phyloP scores from a whole-genome alignment of 495 filamentous ascomycete species.

The Lophiotrema nucula region DNA sequence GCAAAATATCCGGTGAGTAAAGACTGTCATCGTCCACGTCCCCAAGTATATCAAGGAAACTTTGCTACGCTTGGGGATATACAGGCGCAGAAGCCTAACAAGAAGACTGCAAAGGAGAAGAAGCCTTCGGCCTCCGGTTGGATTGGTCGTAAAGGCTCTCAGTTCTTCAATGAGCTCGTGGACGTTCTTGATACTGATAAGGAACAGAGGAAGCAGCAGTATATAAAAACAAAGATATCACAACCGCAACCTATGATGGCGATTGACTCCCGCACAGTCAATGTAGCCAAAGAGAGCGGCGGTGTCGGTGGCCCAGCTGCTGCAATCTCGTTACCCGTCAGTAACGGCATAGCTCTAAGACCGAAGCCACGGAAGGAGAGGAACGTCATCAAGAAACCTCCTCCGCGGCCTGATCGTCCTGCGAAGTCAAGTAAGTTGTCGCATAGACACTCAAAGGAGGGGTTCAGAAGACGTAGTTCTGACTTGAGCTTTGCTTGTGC shows the following conservation, averaged over 20 bases:
- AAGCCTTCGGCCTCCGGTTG: background rate
- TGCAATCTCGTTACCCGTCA: conserved; percentile 5
- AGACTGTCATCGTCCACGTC: background rate
- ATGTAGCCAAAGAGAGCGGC: conserved; percentile 11
- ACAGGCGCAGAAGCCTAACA: background rate
- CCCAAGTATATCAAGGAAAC: background rate
- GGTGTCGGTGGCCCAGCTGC: conserved; percentile 8
- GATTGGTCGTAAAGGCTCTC: background rate
- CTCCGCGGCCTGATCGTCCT: background rate
- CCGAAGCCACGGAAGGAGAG: background rate
- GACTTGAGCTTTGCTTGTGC: conserved; percentile 24
- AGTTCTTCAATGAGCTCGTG: background rate
- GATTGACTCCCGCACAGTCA: background rate
- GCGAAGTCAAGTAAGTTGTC: conserved; percentile 14
- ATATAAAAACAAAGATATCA: conserved; percentile 22
- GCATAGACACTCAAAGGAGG: background rate
- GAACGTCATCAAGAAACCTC: background rate
- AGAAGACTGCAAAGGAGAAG: conserved; percentile 1
- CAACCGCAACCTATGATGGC: conserved; percentile 6
- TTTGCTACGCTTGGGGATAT: conserved; percentile 10
- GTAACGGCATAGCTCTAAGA: too few species aligned
- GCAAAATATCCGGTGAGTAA: background rate
- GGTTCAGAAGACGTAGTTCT: conserved; percentile 2
- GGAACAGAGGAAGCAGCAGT: background rate
- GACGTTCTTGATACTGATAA: background rate